Evolutionary conservation across 495 filamentous ascomycete species (phyloP).

Genomic region (Neurospora sublineolata): DNA sequence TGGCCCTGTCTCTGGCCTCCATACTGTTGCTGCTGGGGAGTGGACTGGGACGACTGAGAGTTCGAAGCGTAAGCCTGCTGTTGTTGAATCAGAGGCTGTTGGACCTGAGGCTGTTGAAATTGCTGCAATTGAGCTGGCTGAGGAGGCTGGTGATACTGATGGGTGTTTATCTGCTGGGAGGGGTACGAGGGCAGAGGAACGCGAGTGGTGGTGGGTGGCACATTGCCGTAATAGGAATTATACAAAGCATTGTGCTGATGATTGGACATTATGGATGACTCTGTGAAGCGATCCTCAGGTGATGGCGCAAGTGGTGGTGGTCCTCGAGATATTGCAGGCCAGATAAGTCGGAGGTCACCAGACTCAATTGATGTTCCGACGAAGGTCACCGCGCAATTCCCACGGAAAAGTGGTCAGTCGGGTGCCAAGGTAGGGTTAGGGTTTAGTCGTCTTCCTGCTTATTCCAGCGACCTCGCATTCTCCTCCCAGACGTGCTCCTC

Average conservation of each 20-base stretch:
- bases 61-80: background rate
- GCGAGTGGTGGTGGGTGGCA: background rate
- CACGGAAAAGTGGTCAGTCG: background rate
- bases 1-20: background rate
- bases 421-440: background rate
- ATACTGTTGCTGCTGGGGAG: background rate
- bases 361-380: background rate
- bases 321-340: background rate
- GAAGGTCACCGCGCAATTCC: background rate
- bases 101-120: background rate
- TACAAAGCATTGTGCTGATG: background rate
- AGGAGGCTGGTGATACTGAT: background rate
- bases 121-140: background rate
- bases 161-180: background rate
- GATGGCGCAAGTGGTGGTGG: background rate
- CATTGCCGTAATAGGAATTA: background rate
- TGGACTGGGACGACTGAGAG: background rate
- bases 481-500: background rate
- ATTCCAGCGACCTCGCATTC: background rate
- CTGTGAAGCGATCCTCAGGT: background rate
- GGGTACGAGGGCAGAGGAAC: background rate
- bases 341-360: background rate
- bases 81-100: background rate
- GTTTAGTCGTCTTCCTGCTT: too few species aligned
- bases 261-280: background rate